Evolutionary conservation across 2,329 filamentous ascomycete genomes (phyloP).

Genomic region (Diaporthe destruens): DNA sequence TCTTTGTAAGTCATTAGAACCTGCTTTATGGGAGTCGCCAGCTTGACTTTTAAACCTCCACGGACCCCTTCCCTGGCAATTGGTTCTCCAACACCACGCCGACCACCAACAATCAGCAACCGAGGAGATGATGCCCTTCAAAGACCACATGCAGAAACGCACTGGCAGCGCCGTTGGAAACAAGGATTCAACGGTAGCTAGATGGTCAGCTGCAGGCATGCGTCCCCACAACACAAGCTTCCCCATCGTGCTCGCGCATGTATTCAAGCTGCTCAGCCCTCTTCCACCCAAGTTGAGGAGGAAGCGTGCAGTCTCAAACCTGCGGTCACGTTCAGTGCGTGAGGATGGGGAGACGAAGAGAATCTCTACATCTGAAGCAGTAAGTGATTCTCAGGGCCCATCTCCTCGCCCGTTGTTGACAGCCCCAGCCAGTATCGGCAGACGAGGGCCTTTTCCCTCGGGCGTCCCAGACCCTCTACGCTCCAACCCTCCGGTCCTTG

Average conservation of each 20-base stretch:
- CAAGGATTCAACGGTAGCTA: background rate
- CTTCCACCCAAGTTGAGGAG: conserved; percentile 19
- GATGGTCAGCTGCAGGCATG: background rate
- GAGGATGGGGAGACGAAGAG: background rate
- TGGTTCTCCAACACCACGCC: background rate
- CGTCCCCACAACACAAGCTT: conserved; percentile 2
- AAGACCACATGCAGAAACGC: background rate
- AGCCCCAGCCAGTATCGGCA: background rate
- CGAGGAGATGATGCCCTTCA: conserved; percentile 17
- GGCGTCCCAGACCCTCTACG: conserved; percentile 5
- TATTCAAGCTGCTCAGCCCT: background rate
- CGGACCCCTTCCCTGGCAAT: background rate
- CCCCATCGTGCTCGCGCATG: conserved; percentile 22
- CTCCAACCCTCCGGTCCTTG: background rate
- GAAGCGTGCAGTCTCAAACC: conserved; percentile 3
- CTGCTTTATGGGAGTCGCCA: too few relatives aligned
- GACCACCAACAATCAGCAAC: background rate
- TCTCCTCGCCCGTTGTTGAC: background rate
- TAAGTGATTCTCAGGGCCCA: background rate
- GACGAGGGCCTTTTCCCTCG: background rate
- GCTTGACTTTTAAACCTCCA: background rate
- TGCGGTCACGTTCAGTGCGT: background rate
- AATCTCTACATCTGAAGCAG: background rate
- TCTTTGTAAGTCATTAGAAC: background rate
- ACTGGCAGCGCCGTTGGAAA: background rate